Evolutionary conservation across 2,329 filamentous ascomycete genomes (phyloP).

Genomic region (Penicillium griseofulvum): DNA sequence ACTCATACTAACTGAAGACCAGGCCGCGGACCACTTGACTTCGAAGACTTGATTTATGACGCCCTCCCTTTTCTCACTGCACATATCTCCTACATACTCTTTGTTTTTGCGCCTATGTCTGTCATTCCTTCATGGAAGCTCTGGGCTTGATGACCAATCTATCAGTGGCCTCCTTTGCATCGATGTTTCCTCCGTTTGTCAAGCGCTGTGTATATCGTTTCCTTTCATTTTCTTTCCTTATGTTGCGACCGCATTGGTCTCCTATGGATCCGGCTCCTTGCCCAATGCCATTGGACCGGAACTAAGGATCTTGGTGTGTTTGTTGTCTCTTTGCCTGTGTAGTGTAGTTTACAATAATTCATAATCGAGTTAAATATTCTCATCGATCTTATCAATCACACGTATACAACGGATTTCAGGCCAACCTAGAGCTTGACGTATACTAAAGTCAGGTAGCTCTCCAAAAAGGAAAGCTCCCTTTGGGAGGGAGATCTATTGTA

Average conservation of each 20-base stretch:
- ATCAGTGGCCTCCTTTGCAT: conserved; percentile 4
- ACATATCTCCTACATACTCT: conserved; percentile 24
- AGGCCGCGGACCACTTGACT: conserved; percentile 44
- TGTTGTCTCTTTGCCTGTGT: conserved; percentile 9
- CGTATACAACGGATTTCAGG: too few species aligned
- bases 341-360: conserved; percentile 21
- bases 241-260: neutral
- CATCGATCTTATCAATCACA: neutral
- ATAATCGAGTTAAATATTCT: conserved; percentile 11
- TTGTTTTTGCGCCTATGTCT: conserved; percentile 18
- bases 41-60: conserved; percentile 37
- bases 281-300: neutral
- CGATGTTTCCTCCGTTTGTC: conserved; percentile 2
- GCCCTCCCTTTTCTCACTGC: conserved; percentile 11
- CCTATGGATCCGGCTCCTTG: conserved; percentile 1
- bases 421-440: neutral
- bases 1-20: conserved; percentile 4
- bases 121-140: conserved; percentile 16
- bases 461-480: neutral
- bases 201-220: conserved; percentile 10
- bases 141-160: conserved; percentile 6
- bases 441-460: neutral
- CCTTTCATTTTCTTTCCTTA: neutral
- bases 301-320: conserved; percentile 3
- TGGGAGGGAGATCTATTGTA: too few species aligned